These are phyloP conservation scores for Coemansia sp. DNA, from an alignment of 192 early-diverging fungal species.

Conservation along the genomic window DNA sequence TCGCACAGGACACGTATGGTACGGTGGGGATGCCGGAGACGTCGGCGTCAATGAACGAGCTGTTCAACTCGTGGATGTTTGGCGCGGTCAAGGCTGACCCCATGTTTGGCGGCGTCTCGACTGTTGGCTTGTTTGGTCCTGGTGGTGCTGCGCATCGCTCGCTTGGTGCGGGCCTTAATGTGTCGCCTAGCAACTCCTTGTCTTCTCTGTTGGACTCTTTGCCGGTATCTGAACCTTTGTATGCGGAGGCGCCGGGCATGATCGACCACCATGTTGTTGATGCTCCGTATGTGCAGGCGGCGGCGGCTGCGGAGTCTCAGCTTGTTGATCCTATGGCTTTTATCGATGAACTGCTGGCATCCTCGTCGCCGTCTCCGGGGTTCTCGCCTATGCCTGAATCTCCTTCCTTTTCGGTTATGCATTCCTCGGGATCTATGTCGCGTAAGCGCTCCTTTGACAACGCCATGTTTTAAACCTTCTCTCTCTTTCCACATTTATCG, in stretches of 20 bases:
- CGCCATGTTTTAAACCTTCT: slow-evolving; percentile 28
- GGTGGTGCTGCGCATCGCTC: slow-evolving; percentile 3
- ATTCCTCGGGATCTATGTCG: slow-evolving; percentile 1
- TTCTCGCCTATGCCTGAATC: slow-evolving; percentile 18
- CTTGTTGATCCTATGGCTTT: slow-evolving; percentile 50
- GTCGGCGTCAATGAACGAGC: slow-evolving; percentile 21
- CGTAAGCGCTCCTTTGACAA: slow-evolving; percentile 52
- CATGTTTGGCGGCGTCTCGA: slow-evolving; percentile 35
- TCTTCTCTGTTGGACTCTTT: slow-evolving; percentile 6
- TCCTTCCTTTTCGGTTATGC: neutral
- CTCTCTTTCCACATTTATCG: slow-evolving; percentile 5
- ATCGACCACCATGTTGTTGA: slow-evolving; percentile 42
- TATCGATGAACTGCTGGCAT: slow-evolving; percentile 47
- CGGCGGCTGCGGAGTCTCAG: slow-evolving; percentile 19
- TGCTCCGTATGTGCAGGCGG: slow-evolving; percentile 21
- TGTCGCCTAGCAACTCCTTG: neutral
- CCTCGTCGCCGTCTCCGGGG: slow-evolving; percentile 9
- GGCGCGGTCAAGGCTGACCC: slow-evolving; percentile 47
- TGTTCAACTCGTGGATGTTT: slow-evolving; percentile 23
- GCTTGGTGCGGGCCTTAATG: neutral
- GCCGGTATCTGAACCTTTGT: slow-evolving; percentile 18
- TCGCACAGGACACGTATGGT: slow-evolving; percentile 52
- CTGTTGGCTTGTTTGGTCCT: slow-evolving; percentile 4
- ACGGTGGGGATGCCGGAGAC: neutral
- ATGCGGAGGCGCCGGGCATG: slow-evolving; percentile 41